These are phyloP conservation scores for Mycogone perniciosa DNA, from an alignment of 2,329 filamentous ascomycete genomes.

Conservation along the genomic window DNA sequence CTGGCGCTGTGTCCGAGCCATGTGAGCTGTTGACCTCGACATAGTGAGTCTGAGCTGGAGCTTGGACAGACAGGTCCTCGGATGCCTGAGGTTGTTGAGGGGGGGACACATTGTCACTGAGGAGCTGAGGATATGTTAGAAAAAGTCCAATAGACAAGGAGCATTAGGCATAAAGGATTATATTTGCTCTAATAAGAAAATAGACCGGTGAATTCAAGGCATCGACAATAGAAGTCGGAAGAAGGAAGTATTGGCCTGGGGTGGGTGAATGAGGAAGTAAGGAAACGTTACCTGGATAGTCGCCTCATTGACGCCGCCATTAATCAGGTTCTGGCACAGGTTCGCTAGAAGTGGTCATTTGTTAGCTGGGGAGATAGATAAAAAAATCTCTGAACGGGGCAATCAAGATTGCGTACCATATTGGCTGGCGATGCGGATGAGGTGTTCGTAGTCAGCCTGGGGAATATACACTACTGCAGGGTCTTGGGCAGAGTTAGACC, in stretches of 20 bases:
- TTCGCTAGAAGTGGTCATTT: conserved; percentile 14
- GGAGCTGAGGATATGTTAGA: neutral
- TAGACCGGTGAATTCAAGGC: conserved; percentile 1
- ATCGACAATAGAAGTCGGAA: neutral
- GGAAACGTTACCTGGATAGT: conserved; percentile 34
- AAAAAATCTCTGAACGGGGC: neutral
- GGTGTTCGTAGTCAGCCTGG: conserved; percentile 53
- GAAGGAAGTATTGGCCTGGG: neutral
- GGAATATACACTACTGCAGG: conserved; percentile 46
- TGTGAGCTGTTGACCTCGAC: neutral
- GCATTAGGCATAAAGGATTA: neutral
- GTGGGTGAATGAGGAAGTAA: conserved; percentile 18
- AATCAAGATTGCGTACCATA: conserved; percentile 42
- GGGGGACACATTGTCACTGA: conserved; percentile 2
- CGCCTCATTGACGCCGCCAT: conserved; percentile 41
- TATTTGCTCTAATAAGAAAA: conserved; percentile 2
- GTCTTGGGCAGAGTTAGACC: neutral
- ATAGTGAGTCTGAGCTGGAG: neutral
- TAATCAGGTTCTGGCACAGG: conserved; percentile 38
- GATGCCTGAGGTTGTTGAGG: neutral
- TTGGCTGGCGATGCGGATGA: conserved; percentile 47
- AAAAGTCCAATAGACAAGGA: neutral
- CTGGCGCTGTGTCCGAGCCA: neutral
- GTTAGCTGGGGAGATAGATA: neutral
- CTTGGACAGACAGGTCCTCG: neutral